Evolutionary conservation across 1,284 basidiomycete species (phyloP), one percentile per base, ranked within the genome.

Genomic region (Phylloboletellus chloephorus): DNA sequence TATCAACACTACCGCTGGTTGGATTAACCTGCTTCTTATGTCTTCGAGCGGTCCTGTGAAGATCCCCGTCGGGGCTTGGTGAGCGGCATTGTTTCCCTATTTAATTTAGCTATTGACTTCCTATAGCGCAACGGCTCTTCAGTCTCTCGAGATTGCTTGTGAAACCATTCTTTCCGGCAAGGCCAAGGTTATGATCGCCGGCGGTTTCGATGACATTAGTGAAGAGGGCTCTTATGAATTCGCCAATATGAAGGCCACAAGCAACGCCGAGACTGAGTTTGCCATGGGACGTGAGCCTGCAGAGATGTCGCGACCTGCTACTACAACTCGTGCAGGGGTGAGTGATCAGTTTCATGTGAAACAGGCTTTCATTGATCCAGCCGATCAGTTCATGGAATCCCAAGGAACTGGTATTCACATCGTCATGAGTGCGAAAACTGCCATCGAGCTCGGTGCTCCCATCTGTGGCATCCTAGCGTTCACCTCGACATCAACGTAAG

Each of bases 161-260:
- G 96, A 98, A 60, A 90, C 90, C 1, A 86, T 98, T 49, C 67
- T 96, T 30, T 86, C 86, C 4, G 90, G 94, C 55, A 98, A 98
- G 67, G 95, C 95, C 36, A 98, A 98, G 72, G 82, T 98, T 61
- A 98, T 98, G 96, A 84, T 98, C 50, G 88, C 95, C 31, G 96
- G 96, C 67, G 96, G 95, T 45, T 97, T 93, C 69, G 96, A 98
- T 60, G 96, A 98, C 65, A 80, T 98, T 61, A 88, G 87, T 53
- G 96, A 98, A 67, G 94, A 97, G 66, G 94, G 93, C 16, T 95
- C 93, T 13, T 95, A 81, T 66, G 93, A 97, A 67, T 94, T 94
- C 66, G 95, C 93, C 43, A 98, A 98, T 74, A 98, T 98, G 96
- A 96, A 97, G 69, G 96, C 96, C 5, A 98, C 96, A 6, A 93